Evolutionary conservation across 1,139 yeast species (phyloP), one percentile per base, ranked within the genome.

Genomic region (Kurtzmaniella quercitrusa): DNA sequence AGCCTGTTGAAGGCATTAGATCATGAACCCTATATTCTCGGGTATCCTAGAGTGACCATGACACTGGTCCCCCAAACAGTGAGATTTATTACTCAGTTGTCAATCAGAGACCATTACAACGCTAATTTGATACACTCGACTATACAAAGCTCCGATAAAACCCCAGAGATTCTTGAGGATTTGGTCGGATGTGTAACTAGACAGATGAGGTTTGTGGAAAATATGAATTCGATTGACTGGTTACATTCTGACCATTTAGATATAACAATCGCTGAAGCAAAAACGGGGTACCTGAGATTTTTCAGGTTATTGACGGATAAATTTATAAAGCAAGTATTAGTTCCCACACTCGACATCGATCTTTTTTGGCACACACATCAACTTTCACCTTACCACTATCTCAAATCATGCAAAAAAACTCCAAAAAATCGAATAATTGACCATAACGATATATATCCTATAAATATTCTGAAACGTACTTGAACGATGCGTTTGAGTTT

Each of bases 291-390:
- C 44, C 40, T 46, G 4, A 50, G 62, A n/a, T 68, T 66, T 44
- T 53, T 64, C 38, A 42, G 45, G 10, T 36, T 67, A 17, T 45
- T 66, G 29, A 25, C 36, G 3, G 16, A n/a, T n/a, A 27, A 11
- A 14, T 12, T 12, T 3, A 8, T 12, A 12, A 34, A 40, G 17
- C 42, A 47, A 3, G 49, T 53, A 39, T 14, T 43, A 9, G 40
- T 43, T 14, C 69, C 69, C 1, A 63, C 69, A 0, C 48, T 63
- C 34, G 68, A 63, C 41, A 53, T 63, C 17, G 68, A 63, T 43
- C 49, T 63, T 21, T 53, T 56, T 2, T 63, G 68, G 68, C 68
- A 60, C 44, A 62, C 68, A 9, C 68, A 63, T 43, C 65, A 60
- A 42, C 47, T 63, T 17, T 50, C 58, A 1, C 50, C 58, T 39